phyloP scores from a whole-genome alignment of 768 basidiomycete species.

The Glaciozyma martinii region DNA sequence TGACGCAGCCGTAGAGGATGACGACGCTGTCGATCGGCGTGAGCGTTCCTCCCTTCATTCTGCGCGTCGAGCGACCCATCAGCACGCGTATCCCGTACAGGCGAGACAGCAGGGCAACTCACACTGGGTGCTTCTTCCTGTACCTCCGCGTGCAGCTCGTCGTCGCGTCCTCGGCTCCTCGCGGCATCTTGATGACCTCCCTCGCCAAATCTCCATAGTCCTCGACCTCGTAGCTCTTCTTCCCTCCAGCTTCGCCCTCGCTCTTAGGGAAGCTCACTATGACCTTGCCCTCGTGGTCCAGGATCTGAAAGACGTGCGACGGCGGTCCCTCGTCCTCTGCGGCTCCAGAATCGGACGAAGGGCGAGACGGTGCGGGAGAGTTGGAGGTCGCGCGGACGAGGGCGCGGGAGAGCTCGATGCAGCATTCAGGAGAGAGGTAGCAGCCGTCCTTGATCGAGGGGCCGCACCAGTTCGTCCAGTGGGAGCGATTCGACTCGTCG shows the following conservation, averaged over 20 bases:
- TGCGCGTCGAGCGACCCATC: background rate
- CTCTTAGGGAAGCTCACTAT: conserved; percentile 23
- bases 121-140: conserved; percentile 34
- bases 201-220: conserved; percentile 30
- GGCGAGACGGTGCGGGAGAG: background rate
- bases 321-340: conserved; percentile 12
- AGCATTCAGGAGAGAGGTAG: conserved; percentile 20
- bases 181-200: conserved; percentile 27
- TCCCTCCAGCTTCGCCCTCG: background rate
- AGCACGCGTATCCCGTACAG: too few species aligned
- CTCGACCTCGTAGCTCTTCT: conserved; percentile 8
- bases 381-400: conserved; percentile 10
- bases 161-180: conserved; percentile 17
- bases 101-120: background rate
- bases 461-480: conserved; percentile 33
- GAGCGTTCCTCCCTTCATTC: conserved; percentile 29
- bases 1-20: conserved; percentile 31
- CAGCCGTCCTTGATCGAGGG: conserved; percentile 6
- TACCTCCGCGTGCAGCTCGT: conserved; percentile 35
- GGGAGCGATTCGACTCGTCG: conserved; percentile 9
- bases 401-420: conserved; percentile 16
- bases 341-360: background rate
- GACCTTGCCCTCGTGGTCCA: conserved; percentile 20
- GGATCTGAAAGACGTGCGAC: conserved; percentile 34
- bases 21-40: conserved; percentile 34